Evolutionary conservation across 768 basidiomycete genomes (phyloP), one percentile per base, ranked within the genome.

Genomic region (Leccinum boreale): DNA sequence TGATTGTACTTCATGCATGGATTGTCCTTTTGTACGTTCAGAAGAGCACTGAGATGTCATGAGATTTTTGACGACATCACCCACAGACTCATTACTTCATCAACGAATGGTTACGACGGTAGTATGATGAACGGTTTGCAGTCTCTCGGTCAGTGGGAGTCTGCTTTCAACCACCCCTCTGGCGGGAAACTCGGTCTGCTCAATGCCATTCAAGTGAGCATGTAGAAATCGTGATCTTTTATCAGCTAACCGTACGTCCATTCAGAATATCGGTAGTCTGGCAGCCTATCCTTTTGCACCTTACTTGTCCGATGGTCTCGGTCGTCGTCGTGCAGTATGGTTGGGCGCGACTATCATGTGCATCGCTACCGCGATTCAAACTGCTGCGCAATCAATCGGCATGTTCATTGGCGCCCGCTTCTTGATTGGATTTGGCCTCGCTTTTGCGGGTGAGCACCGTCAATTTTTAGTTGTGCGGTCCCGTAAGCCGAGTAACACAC

Each of bases 71-170:
- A 61, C n/a, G n/a, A 15, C 11, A 26, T 12, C 29, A 11, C 48
- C 39, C 33, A 31, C 29, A 86, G 86, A 52, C 82, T 90, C 61
- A 86, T 89, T 67, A 89, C 87, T 10, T 88, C 87, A 21, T 86
- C 85, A 14, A 87, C 85, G 45, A 87, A 84, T 69, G 89, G 88
- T 53, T 90, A 85, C 67, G 89, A 90, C 65, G 86, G 86, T 58
- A 85, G 82, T 68, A 84, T 89, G 83, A 87, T 89, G 87, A 89
- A 90, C 72, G 86, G 86, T 69, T 77, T 92, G 45, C 89, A 92
- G 72, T 81, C 82, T 49, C 76, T 90, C 58, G 55, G 65, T 19
- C 81, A 85, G 62, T 92, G 90, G 90, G 70, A 77, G 48, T 46
- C 59, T 9, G 86, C 83, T 67, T 91, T 92, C 71, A 60, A 77